Percentiles rank a stretch among this genome's conserved stretches.
Conservation (phyloP, 108 stramenopile genomes). For the Epithemia pelagica region DNA sequence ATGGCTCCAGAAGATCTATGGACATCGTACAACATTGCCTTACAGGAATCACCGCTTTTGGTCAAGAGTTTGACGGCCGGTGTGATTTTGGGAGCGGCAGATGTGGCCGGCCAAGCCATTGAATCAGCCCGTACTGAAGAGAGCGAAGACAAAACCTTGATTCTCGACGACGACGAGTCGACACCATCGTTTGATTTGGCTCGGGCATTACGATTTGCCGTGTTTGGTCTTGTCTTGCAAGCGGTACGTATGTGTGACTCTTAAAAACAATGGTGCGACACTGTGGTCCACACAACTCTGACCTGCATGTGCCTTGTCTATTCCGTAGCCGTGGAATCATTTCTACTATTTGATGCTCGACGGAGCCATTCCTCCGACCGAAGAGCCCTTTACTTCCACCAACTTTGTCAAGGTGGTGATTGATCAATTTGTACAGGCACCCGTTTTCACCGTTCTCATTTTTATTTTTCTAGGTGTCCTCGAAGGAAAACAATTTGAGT, state of each 20-base stretch:
- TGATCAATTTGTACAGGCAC: constrained; percentile 93
- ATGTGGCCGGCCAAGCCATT: constrained; percentile 70
- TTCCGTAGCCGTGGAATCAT: constrained; percentile 77
- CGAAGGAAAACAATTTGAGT: constrained; percentile 69
- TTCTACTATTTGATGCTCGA: constrained; percentile 85
- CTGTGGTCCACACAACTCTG: no score
- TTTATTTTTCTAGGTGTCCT: constrained; percentile 79
- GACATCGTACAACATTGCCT: constrained; percentile 57
- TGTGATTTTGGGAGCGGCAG: constrained; percentile 82
- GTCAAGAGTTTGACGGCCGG: constrained; percentile 81
- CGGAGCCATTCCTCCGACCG: constrained; percentile 83
- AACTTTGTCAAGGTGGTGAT: constrained; percentile 72
- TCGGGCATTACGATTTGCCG: constrained; percentile 70
- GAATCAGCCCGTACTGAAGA: constrained; percentile 19
- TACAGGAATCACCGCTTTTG: constrained; percentile 51
- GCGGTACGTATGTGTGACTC: constrained; percentile 22
- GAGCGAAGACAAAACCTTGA: not conserved
- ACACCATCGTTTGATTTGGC: constrained; percentile 29
- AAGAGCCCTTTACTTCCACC: constrained; percentile 76
- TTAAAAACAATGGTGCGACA: not conserved
- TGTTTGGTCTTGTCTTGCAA: constrained; percentile 86
- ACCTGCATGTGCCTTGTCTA: no score
- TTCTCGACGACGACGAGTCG: constrained; percentile 5
- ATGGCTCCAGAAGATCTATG: constrained; percentile 35
- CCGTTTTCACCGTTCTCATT: constrained; percentile 87